These are phyloP conservation scores for Ganoderma resinaceum DNA, from an alignment of 1,284 basidiomycete genomes.

Conservation along the genomic window DNA sequence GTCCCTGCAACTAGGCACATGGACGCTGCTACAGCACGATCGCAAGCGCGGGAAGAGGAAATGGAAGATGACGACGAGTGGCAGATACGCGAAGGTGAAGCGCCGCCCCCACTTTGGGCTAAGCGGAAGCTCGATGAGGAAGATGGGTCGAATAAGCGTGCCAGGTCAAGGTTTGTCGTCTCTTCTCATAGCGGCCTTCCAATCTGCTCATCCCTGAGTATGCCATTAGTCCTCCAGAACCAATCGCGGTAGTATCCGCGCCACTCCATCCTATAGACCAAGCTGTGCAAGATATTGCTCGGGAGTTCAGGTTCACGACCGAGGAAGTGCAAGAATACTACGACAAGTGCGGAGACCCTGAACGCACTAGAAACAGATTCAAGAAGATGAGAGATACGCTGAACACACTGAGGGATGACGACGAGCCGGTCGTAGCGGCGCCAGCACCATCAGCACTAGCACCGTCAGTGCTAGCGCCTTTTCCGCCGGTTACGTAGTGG, in stretches of 20 bases:
- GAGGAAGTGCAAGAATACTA: slow-evolving; percentile 80
- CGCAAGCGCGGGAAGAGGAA: slow-evolving; percentile 43
- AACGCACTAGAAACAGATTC: slow-evolving; percentile 65
- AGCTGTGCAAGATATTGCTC: slow-evolving; percentile 66
- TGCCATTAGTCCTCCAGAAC: slow-evolving; percentile 17
- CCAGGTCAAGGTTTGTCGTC: slow-evolving; percentile 39
- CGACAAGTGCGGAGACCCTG: slow-evolving; percentile 72
- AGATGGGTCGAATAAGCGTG: slow-evolving; percentile 37
- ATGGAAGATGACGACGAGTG: slow-evolving; percentile 72
- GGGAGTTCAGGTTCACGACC: slow-evolving; percentile 68
- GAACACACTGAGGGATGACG: slow-evolving; percentile 43
- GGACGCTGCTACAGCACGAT: slow-evolving; percentile 35
- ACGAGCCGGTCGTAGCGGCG: not conserved
- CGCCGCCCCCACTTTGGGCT: slow-evolving; percentile 70
- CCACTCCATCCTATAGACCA: slow-evolving; percentile 67
- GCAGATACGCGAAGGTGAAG: slow-evolving; percentile 67
- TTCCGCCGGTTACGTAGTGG: not conserved
- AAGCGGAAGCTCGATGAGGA: slow-evolving; percentile 59
- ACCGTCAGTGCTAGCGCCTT: not conserved
- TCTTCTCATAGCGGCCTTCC: not conserved
- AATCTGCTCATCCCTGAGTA: not conserved
- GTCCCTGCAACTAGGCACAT: slow-evolving; percentile 23
- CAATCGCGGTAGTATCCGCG: slow-evolving; percentile 45
- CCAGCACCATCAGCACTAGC: not conserved
- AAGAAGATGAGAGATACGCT: slow-evolving; percentile 68